Evolutionary conservation across 345 rosid genomes (phyloP).

Genomic region (Camelina laxa): DNA sequence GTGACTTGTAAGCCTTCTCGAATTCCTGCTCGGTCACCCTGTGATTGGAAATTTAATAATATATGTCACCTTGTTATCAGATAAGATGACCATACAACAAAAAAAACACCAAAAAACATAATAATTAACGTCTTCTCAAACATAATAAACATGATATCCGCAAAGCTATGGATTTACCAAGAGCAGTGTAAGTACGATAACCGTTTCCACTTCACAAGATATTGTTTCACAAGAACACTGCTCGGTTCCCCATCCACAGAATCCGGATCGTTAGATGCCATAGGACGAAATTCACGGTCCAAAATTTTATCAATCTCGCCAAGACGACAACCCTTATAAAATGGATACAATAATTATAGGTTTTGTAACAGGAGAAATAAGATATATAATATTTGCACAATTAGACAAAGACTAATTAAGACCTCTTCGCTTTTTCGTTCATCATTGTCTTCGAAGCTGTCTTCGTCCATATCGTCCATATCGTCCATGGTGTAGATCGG

Average conservation of each 20-base stretch:
- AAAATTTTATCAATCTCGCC: conserved; percentile 73
- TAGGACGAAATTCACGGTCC: conserved; percentile 83
- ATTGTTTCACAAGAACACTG: conserved; percentile 72
- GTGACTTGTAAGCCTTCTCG: conserved; percentile 67
- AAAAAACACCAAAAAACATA: conserved; percentile 13
- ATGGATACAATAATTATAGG: conserved; percentile 28
- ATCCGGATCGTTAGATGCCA: conserved; percentile 55
- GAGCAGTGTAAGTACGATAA: conserved; percentile 92
- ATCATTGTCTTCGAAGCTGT: conserved; percentile 43
- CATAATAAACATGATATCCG: neutral
- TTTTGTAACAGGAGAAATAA: neutral
- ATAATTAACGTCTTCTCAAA: conserved; percentile 22
- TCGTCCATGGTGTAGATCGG: conserved; percentile 64
- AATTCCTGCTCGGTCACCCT: conserved; percentile 92
- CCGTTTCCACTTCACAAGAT: conserved; percentile 94
- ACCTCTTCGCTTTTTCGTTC: conserved; percentile 69
- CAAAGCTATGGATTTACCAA: conserved; percentile 56
- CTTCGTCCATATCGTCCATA: conserved; percentile 74
- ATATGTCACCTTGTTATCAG: neutral
- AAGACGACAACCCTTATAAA: conserved; percentile 71
- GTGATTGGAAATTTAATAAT: neutral
- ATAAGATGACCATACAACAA: neutral
- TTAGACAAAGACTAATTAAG: conserved; percentile 42
- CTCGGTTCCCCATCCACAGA: conserved; percentile 59
- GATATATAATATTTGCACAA: conserved; percentile 17